A percentile compares a stretch with the other conserved stretches of the same genome.
Conservation (phyloP, 2,329 filamentous ascomycete genomes). For the Thyridium curvatum region DNA sequence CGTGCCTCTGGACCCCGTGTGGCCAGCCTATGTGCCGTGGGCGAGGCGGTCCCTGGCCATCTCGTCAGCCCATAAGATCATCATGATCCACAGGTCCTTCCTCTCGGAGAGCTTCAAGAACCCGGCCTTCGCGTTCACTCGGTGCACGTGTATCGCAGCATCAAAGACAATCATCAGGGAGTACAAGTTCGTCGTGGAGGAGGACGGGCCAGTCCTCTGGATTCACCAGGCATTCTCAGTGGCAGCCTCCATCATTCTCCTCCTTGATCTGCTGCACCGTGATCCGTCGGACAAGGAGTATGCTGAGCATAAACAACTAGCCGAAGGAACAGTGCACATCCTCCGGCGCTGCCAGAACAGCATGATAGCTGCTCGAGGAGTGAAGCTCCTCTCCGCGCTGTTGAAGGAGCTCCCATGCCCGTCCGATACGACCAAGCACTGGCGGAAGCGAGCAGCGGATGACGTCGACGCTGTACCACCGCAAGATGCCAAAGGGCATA, state of each 20-base stretch:
- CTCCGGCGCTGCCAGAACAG: slow-evolving; percentile 25
- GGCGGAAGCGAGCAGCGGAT: slow-evolving; percentile 1
- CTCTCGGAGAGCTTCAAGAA: slow-evolving; percentile 25
- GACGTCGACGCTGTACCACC: too few species aligned
- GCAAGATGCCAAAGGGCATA: background rate
- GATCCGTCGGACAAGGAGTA: slow-evolving; percentile 14
- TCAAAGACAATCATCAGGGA: slow-evolving; percentile 30
- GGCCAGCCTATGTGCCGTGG: slow-evolving; percentile 22
- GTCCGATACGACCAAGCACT: background rate
- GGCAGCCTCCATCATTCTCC: slow-evolving; percentile 19
- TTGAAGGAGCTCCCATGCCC: slow-evolving; percentile 8
- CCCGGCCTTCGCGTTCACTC: slow-evolving; percentile 22
- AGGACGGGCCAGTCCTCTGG: slow-evolving; percentile 17
- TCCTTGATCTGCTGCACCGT: slow-evolving; percentile 21
- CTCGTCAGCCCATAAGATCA: slow-evolving; percentile 30
- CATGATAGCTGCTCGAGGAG: slow-evolving; percentile 28
- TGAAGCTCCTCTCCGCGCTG: slow-evolving; percentile 26
- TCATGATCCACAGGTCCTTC: slow-evolving; percentile 32
- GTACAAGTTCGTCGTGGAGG: slow-evolving; percentile 11
- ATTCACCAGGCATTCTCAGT: slow-evolving; percentile 20
- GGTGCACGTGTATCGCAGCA: slow-evolving; percentile 27
- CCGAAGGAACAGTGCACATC: slow-evolving; percentile 22
- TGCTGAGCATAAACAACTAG: slow-evolving; percentile 21
- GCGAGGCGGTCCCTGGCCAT: slow-evolving; percentile 28
- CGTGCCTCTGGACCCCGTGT: slow-evolving; percentile 16